Conservation (phyloP, 441 rosid genomes). For the Gossypium schwendimanii region DNA sequence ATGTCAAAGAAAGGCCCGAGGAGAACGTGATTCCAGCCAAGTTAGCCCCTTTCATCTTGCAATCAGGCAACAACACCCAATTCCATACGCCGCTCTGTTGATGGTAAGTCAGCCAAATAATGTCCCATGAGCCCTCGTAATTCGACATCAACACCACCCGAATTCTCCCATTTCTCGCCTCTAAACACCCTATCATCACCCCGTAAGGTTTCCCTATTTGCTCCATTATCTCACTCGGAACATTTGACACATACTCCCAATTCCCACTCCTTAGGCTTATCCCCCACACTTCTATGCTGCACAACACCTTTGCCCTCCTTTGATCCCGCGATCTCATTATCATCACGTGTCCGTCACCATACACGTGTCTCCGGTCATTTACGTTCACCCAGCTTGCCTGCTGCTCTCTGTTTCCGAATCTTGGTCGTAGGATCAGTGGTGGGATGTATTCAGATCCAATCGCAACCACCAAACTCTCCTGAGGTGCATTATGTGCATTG, state of each 20-base stretch:
- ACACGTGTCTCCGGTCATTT: conserved; percentile 29
- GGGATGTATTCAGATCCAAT: conserved; percentile 14
- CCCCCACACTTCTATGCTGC: conserved; percentile 46
- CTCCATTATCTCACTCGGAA: conserved; percentile 31
- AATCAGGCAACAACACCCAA: conserved; percentile 40
- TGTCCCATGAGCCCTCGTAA: conserved; percentile 49
- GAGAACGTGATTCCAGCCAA: conserved; percentile 70
- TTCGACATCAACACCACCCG: conserved; percentile 51
- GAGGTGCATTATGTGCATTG: conserved; percentile 38
- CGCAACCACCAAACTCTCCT: conserved; percentile 36
- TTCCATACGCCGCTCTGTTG: conserved; percentile 29
- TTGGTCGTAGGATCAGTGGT: conserved; percentile 39
- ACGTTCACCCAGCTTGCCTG: conserved; percentile 25
- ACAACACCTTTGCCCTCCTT: conserved; percentile 23
- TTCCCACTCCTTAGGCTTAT: conserved; percentile 26
- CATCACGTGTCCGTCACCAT: conserved; percentile 57
- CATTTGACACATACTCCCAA: conserved; percentile 43
- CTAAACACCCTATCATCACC: conserved; percentile 61
- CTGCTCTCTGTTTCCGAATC: conserved; percentile 18
- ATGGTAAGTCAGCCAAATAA: conserved; percentile 47
- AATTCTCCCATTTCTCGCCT: conserved; percentile 37
- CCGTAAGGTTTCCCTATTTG: conserved; percentile 34
- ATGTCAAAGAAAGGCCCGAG: conserved; percentile 44
- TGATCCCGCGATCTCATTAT: conserved; percentile 28
- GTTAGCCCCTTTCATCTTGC: conserved; percentile 51